A percentile compares a stretch with the other conserved stretches of the same genome.
Evolutionary conservation across 257 asterid genomes (phyloP).

Genomic region (Solanum bulbocastanum): DNA sequence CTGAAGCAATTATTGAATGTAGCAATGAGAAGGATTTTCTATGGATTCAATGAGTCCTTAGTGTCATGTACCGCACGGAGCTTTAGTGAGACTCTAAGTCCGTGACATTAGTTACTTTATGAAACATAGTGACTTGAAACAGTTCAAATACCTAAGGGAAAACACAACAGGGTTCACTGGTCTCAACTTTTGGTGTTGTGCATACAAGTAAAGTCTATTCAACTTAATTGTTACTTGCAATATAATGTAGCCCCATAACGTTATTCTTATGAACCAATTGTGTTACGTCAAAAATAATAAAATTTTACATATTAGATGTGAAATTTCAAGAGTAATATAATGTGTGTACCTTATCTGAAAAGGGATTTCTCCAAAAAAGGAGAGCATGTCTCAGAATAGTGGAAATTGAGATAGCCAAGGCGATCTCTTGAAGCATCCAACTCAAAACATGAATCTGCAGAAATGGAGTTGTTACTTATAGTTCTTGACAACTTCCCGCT

Average conservation of each 20-base stretch:
- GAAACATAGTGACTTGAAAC: too few species aligned
- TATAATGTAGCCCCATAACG: background rate
- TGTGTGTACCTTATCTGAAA: constrained; percentile 13
- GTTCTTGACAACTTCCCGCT: constrained; percentile 9
- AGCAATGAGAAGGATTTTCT: too few species aligned
- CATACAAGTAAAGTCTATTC: too few species aligned
- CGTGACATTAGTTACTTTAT: too few species aligned
- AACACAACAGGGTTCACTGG: too few species aligned
- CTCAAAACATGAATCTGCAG: constrained; percentile 3
- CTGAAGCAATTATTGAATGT: too few species aligned
- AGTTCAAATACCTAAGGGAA: too few species aligned
- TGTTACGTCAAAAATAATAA: background rate
- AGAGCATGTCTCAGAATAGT: constrained; percentile 7
- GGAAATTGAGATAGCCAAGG: constrained; percentile 14
- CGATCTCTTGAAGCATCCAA: background rate
- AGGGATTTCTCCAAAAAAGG: constrained; percentile 19
- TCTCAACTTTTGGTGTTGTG: too few species aligned
- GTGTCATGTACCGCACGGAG: too few species aligned
- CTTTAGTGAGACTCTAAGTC: too few species aligned
- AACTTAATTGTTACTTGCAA: too few species aligned
- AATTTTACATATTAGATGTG: background rate
- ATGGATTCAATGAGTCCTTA: too few species aligned
- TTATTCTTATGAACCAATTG: background rate
- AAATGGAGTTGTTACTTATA: constrained; percentile 6
- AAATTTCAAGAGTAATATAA: background rate